Evolutionary conservation across 2,329 filamentous ascomycete species (phyloP).

Genomic region (Colletotrichum cereale): DNA sequence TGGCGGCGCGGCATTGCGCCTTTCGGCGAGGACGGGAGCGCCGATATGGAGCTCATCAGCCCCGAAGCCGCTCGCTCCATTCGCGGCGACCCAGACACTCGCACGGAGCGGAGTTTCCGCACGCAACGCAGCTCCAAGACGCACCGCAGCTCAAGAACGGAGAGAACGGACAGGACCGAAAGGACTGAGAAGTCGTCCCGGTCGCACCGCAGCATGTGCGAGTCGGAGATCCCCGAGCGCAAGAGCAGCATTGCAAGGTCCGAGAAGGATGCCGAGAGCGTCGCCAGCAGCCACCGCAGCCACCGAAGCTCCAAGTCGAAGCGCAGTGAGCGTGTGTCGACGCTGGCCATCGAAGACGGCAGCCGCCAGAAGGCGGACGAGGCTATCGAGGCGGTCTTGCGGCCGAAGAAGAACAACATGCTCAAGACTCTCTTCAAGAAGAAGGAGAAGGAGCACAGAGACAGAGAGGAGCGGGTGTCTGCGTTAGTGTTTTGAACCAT

Average conservation of each 20-base stretch:
- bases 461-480: constrained; percentile 43
- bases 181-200: constrained; percentile 47
- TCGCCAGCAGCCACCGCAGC: constrained; percentile 54
- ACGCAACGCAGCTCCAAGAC: constrained; percentile 46
- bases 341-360: constrained; percentile 52
- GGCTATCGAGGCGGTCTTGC: constrained; percentile 55
- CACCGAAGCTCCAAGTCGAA: constrained; percentile 46
- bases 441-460: constrained; percentile 59
- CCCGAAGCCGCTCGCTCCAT: constrained; percentile 65
- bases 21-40: constrained; percentile 59
- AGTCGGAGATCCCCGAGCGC: constrained; percentile 41
- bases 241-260: constrained; percentile 43
- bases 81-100: constrained; percentile 57
- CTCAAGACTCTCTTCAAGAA: constrained; percentile 70
- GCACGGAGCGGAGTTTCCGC: constrained; percentile 51
- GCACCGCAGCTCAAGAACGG: constrained; percentile 44
- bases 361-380: constrained; percentile 51
- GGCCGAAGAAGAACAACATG: constrained; percentile 67
- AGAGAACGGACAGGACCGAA: constrained; percentile 46
- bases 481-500: constrained; percentile 37
- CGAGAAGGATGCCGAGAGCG: constrained; percentile 50
- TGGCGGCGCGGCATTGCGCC: constrained; percentile 70
- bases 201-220: constrained; percentile 46
- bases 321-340: constrained; percentile 50
- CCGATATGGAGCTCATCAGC: constrained; percentile 69